Conservation (phyloP, 2,329 filamentous ascomycete species). For the Hypomyces rosellus region DNA sequence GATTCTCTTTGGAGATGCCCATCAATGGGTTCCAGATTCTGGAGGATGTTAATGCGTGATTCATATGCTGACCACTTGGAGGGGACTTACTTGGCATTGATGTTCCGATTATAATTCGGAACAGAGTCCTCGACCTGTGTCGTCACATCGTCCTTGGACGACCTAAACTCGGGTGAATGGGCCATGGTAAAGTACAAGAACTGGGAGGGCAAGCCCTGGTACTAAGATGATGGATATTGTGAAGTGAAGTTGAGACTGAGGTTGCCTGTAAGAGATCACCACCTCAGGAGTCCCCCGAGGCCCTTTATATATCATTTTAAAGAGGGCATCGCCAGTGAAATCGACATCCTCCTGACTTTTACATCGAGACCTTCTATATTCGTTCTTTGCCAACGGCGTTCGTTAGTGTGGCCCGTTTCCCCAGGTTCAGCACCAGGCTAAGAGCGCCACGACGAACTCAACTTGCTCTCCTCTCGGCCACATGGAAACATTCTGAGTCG, state of each 20-base stretch:
- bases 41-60: no score
- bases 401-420: constrained; percentile 1
- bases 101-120: constrained; percentile 23
- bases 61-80: no score
- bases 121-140: constrained; percentile 14
- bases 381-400: background rate
- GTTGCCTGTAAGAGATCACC: no score
- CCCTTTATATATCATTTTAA: no score
- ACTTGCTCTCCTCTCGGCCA: background rate
- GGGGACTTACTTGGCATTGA: constrained; percentile 23
- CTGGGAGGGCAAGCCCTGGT: no score
- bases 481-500: background rate
- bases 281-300: no score
- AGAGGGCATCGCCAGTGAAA: no score
- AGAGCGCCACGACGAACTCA: background rate
- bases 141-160: constrained; percentile 18
- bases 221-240: no score
- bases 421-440: constrained; percentile 4
- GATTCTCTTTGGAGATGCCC: constrained; percentile 18
- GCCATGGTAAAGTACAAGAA: background rate
- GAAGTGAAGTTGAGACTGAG: no score
- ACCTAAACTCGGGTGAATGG: constrained; percentile 4
- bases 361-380: background rate
- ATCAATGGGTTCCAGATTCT: constrained; percentile 24
- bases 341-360: no score